These are phyloP conservation scores for Pseudovirgaria hyperparasitica DNA, from an alignment of 2,329 filamentous ascomycete species.

Conservation along the genomic window DNA sequence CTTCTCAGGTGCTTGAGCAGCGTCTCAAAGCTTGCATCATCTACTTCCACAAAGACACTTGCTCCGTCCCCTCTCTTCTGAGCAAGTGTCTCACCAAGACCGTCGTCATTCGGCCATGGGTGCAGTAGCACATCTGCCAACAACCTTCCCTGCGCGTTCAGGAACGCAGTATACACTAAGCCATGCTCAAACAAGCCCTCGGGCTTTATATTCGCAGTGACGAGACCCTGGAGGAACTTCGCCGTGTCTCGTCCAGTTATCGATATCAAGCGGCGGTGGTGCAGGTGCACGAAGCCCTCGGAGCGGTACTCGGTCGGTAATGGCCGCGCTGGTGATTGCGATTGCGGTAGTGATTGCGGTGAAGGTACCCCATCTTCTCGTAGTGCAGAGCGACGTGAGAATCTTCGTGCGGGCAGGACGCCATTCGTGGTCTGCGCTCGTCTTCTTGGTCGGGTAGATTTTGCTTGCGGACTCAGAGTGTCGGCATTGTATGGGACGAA, in stretches of 20 bases:
- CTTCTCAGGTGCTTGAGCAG: slow-evolving; percentile 64
- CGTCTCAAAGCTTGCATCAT: slow-evolving; percentile 48
- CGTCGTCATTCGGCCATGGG: slow-evolving; percentile 13
- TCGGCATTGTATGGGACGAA: no score
- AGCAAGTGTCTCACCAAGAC: slow-evolving; percentile 8
- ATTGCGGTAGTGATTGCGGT: no score
- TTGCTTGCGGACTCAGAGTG: no score
- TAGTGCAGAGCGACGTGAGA: no score
- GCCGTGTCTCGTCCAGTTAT: slow-evolving; percentile 67
- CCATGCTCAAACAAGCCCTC: slow-evolving; percentile 14
- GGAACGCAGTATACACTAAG: slow-evolving; percentile 61
- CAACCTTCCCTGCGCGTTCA: slow-evolving; percentile 71
- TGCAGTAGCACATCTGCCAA: slow-evolving; percentile 88
- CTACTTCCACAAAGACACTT: slow-evolving; percentile 78
- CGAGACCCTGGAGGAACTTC: slow-evolving; percentile 77
- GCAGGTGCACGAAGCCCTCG: slow-evolving; percentile 43
- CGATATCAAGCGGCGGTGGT: slow-evolving; percentile 67
- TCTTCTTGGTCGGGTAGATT: no score
- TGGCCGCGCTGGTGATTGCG: no score
- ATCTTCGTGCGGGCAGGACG: no score
- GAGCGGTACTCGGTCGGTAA: no score
- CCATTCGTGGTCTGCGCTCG: no score
- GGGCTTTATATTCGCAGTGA: slow-evolving; percentile 58
- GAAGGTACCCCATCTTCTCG: no score
- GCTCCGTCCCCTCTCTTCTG: slow-evolving; percentile 43